These are phyloP conservation scores for Cytospora piceicola DNA, from an alignment of 2,329 filamentous ascomycete species.

Conservation along the genomic window DNA sequence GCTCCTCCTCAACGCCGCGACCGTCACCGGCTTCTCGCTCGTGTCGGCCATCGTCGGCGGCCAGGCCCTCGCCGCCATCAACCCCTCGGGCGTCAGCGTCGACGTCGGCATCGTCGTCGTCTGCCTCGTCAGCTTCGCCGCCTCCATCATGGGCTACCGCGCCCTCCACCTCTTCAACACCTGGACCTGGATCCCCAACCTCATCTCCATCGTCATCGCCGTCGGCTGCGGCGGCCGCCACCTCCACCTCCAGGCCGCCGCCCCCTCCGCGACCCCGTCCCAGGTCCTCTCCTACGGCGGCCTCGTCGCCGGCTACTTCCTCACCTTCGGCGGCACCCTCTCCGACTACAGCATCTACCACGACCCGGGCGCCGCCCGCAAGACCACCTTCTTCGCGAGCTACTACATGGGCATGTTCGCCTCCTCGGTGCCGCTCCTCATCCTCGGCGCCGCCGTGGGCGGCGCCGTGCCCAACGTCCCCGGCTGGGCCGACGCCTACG, in stretches of 20 bases:
- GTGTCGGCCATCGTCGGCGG: constrained; percentile 61
- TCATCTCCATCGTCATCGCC: constrained; percentile 55
- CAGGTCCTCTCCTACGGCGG: constrained; percentile 50
- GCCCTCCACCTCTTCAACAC: constrained; percentile 58
- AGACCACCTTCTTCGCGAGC: constrained; percentile 49
- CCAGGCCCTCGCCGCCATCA: constrained; percentile 54
- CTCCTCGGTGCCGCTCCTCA: constrained; percentile 54
- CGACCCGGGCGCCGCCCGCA: constrained; percentile 41
- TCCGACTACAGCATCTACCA: constrained; percentile 65
- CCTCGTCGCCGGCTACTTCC: constrained; percentile 55
- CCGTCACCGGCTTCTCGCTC: constrained; percentile 61
- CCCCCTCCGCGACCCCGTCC: constrained; percentile 42
- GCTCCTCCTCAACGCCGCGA: constrained; percentile 59
- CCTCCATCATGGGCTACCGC: constrained; percentile 60
- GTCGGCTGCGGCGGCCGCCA: constrained; percentile 57
- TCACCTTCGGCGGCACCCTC: constrained; percentile 55
- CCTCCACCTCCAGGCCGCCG: constrained; percentile 50
- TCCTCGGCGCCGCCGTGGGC: constrained; percentile 54
- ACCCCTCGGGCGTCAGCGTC: constrained; percentile 50
- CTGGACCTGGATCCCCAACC: constrained; percentile 60
- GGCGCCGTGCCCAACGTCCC: constrained; percentile 51
- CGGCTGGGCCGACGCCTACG: constrained; percentile 48
- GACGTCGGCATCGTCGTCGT: constrained; percentile 62
- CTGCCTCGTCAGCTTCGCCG: constrained; percentile 54
- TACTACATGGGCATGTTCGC: constrained; percentile 56